phyloP scores from a whole-genome alignment of 2,329 filamentous ascomycete species.

The Emergomyces pasteurianus region DNA sequence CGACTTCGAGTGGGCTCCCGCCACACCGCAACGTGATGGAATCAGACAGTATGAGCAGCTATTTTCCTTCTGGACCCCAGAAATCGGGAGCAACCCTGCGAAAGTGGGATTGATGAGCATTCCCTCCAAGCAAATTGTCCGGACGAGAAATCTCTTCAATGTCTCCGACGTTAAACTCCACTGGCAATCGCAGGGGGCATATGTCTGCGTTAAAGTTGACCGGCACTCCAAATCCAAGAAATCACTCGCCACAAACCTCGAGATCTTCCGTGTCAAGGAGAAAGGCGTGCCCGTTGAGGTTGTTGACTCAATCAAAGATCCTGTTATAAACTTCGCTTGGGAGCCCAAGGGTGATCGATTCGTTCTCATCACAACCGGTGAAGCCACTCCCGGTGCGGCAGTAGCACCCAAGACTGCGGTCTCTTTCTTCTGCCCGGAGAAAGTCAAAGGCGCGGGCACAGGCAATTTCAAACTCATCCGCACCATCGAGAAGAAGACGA shows the following conservation, averaged over 20 bases:
- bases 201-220: slow-evolving; percentile 97
- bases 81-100: slow-evolving; percentile 94
- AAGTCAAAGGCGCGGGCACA: slow-evolving; percentile 64
- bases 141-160: slow-evolving; percentile 94
- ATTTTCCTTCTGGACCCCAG: slow-evolving; percentile 97
- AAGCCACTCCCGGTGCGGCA: slow-evolving; percentile 63
- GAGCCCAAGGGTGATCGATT: slow-evolving; percentile 97
- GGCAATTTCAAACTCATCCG: slow-evolving; percentile 96
- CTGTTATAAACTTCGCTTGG: slow-evolving; percentile 99
- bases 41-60: slow-evolving; percentile 91
- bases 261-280: slow-evolving; percentile 94
- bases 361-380: slow-evolving; percentile 88
- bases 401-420: slow-evolving; percentile 90
- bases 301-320: slow-evolving; percentile 94
- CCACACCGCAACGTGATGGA: slow-evolving; percentile 67
- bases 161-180: slow-evolving; percentile 96
- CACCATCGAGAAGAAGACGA: slow-evolving; percentile 97
- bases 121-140: slow-evolving; percentile 85
- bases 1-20: slow-evolving; percentile 96
- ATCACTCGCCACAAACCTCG: slow-evolving; percentile 87
- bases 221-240: slow-evolving; percentile 99
- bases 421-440: slow-evolving; percentile 93
- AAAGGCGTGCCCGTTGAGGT: slow-evolving; percentile 98
- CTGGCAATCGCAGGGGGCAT: slow-evolving; percentile 91
- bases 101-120: slow-evolving; percentile 96